phyloP scores from a whole-genome alignment of 495 filamentous ascomycete genomes.

The Xylaria palmicola region DNA sequence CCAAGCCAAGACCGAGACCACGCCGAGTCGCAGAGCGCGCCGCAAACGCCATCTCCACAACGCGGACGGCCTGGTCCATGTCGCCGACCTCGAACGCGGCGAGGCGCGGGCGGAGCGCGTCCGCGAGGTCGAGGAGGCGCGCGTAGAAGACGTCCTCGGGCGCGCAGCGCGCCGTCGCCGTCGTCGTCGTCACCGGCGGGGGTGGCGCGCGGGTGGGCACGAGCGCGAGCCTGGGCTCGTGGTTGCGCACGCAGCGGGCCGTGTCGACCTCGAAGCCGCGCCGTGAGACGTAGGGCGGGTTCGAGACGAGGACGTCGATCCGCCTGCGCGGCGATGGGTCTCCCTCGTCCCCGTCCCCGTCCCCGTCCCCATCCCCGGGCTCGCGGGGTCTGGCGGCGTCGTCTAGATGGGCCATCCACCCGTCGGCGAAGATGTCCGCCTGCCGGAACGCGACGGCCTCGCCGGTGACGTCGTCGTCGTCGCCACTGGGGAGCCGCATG shows the following conservation, averaged over 20 bases:
- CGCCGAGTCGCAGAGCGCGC: background rate
- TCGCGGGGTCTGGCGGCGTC: background rate
- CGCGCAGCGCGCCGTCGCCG: background rate
- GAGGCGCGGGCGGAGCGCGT: slow-evolving; percentile 35
- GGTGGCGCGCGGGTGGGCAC: slow-evolving; percentile 47
- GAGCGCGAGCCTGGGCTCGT: slow-evolving; percentile 76
- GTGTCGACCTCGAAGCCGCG: slow-evolving; percentile 55
- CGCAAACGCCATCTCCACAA: slow-evolving; percentile 44
- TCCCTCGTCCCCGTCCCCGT: background rate
- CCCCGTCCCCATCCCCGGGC: too few species aligned
- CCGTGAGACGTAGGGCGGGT: slow-evolving; percentile 87
- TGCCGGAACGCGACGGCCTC: slow-evolving; percentile 46
- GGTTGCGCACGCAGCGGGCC: slow-evolving; percentile 69
- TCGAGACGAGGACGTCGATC: slow-evolving; percentile 77
- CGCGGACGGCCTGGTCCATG: slow-evolving; percentile 56
- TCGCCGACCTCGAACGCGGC: slow-evolving; percentile 61
- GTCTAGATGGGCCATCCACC: slow-evolving; percentile 14
- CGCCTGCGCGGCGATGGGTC: background rate
- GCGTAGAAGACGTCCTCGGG: slow-evolving; percentile 63
- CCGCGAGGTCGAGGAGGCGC: slow-evolving; percentile 44
- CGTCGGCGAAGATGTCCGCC: slow-evolving; percentile 54
- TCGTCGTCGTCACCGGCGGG: background rate
- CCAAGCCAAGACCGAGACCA: slow-evolving; percentile 13
- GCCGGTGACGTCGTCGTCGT: background rate
- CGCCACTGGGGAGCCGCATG: background rate